Conservation (phyloP, 2,329 filamentous ascomycete genomes). For the Scorias spongiosa region DNA sequence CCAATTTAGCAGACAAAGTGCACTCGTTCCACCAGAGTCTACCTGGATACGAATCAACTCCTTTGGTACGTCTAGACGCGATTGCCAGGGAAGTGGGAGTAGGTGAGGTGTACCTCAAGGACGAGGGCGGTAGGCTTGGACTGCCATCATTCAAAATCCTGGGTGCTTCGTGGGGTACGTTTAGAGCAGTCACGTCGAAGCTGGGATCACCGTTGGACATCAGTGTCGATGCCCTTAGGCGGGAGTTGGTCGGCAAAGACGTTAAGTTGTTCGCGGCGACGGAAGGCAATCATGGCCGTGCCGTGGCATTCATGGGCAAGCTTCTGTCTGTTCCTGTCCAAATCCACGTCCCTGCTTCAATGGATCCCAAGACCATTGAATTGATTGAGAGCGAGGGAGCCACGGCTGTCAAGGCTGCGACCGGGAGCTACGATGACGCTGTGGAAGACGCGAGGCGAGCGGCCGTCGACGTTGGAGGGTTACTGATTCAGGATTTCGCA, state of each 20-base stretch:
- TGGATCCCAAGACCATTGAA: constrained; percentile 38
- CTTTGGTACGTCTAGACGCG: constrained; percentile 36
- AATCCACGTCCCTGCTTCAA: constrained; percentile 48
- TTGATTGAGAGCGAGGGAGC: constrained; percentile 50
- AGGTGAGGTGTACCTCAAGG: constrained; percentile 48
- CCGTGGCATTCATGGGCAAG: constrained; percentile 52
- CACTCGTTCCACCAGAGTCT: constrained; percentile 42
- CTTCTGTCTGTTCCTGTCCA: constrained; percentile 39
- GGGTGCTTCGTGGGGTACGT: constrained; percentile 60
- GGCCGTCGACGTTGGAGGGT: constrained; percentile 23
- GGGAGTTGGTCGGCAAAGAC: neutral
- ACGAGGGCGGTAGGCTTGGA: constrained; percentile 53
- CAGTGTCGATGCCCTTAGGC: constrained; percentile 29
- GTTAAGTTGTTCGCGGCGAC: neutral
- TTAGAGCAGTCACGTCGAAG: constrained; percentile 37
- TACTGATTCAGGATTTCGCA: constrained; percentile 55
- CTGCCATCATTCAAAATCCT: constrained; percentile 68
- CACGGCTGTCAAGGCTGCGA: constrained; percentile 33
- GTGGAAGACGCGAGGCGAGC: constrained; percentile 37
- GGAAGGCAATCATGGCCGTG: constrained; percentile 59
- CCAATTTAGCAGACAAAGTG: constrained; percentile 1
- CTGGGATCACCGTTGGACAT: constrained; percentile 30
- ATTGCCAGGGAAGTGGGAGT: constrained; percentile 45
- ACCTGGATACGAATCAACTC: constrained; percentile 41
- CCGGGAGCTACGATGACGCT: constrained; percentile 50